phyloP scores from a whole-genome alignment of 768 basidiomycete species.

The Galerina marginata region DNA sequence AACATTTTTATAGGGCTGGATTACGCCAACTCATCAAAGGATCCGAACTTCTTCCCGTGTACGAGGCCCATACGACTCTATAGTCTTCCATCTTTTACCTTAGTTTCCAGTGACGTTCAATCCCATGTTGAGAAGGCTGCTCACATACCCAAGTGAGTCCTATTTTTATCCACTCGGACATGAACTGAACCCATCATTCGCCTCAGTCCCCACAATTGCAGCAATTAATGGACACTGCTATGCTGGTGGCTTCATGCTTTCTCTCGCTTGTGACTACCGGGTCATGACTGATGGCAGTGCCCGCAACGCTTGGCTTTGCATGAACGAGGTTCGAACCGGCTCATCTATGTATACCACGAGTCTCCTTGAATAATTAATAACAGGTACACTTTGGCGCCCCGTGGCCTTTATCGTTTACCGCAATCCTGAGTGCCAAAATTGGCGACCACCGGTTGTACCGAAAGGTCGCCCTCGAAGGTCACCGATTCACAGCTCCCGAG shows the following conservation, averaged over 20 bases:
- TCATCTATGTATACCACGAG: background rate
- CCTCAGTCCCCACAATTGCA: constrained; percentile 74
- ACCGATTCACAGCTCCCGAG: constrained; percentile 77
- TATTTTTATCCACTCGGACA: background rate
- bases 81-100: constrained; percentile 8
- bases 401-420: constrained; percentile 75
- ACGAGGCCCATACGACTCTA: constrained; percentile 9
- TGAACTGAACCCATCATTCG: constrained; percentile 3
- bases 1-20: constrained; percentile 60
- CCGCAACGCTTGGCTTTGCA: constrained; percentile 84
- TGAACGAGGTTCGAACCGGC: constrained; percentile 77
- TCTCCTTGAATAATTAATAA: background rate
- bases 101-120: constrained; percentile 66
- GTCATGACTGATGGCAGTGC: constrained; percentile 84
- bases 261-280: constrained; percentile 86
- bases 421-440: constrained; percentile 68
- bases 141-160: constrained; percentile 73
- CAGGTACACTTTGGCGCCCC: constrained; percentile 84
- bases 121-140: constrained; percentile 68
- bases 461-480: constrained; percentile 80
- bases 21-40: constrained; percentile 52
- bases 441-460: constrained; percentile 62
- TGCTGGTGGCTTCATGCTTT: constrained; percentile 81
- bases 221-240: constrained; percentile 88
- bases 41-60: constrained; percentile 75